Evolutionary conservation across 306 rosid genomes (phyloP).

Genomic region (Nissolia schottii): DNA sequence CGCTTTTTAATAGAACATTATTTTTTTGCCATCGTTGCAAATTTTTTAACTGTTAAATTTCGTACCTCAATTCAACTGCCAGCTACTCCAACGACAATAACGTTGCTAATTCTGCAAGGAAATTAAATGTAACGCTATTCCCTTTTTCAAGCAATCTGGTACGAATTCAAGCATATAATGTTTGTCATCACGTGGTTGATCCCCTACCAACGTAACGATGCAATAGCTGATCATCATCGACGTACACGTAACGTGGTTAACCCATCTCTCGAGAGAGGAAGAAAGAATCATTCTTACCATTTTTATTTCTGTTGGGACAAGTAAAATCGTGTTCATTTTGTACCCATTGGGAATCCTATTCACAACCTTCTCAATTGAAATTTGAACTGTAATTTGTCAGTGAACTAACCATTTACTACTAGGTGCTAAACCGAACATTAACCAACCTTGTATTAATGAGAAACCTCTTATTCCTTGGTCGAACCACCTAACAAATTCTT

Average conservation of each 20-base stretch:
- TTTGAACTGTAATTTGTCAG: no score
- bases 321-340: neutral
- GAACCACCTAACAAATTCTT: no score
- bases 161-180: neutral
- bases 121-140: neutral
- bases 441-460: no score
- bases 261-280: neutral
- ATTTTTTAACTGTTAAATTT: neutral
- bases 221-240: neutral
- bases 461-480: no score
- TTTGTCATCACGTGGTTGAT: neutral
- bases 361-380: no score
- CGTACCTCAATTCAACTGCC: neutral
- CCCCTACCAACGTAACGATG: neutral
- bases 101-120: neutral
- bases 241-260: neutral
- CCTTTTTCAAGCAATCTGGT: neutral
- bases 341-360: no score
- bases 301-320: neutral
- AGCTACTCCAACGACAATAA: neutral
- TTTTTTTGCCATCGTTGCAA: neutral
- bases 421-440: no score
- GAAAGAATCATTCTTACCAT: neutral
- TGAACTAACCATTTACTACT: no score
- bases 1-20: neutral